These are phyloP conservation scores for Trypanosoma rangeli DNA, from an alignment of 208 protist species.

Conservation along the genomic window DNA sequence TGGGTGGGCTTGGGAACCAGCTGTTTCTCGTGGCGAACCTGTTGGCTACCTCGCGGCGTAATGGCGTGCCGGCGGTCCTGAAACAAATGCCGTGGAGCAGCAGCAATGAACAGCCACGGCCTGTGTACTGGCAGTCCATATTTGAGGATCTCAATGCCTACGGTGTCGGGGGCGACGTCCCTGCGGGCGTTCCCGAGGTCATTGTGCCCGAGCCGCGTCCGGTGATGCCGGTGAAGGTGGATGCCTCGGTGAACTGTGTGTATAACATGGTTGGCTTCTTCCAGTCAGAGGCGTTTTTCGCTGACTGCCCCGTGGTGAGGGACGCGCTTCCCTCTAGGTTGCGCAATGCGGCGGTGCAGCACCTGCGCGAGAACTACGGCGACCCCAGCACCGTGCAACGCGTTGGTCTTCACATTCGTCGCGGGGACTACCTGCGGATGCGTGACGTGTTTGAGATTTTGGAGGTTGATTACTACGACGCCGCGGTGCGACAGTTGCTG, in stretches of 20 bases:
- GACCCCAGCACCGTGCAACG: conserved; percentile 27
- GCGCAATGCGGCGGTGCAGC: conserved; percentile 26
- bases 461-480: conserved; percentile 58
- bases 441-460: conserved; percentile 73
- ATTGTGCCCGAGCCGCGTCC: conserved; percentile 66
- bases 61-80: conserved; percentile 41
- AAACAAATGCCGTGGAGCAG: conserved; percentile 44
- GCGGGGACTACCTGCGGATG: conserved; percentile 77
- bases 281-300: conserved; percentile 75
- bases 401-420: conserved; percentile 73
- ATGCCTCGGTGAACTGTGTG: conserved; percentile 28
- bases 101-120: conserved; percentile 69
- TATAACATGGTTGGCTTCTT: conserved; percentile 85
- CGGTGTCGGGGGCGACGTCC: conserved; percentile 33
- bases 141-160: conserved; percentile 42
- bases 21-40: conserved; percentile 85
- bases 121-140: conserved; percentile 79
- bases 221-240: conserved; percentile 28
- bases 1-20: conserved; percentile 86
- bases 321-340: conserved; percentile 38
- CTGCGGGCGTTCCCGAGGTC: conserved; percentile 29
- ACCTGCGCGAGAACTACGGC: conserved; percentile 43
- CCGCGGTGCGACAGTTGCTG: conserved; percentile 63
- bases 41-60: conserved; percentile 60
- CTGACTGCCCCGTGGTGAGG: conserved; percentile 41